Percentiles rank a stretch among this genome's conserved stretches.
These are phyloP conservation scores for Eucalyptus pumila DNA, from an alignment of 345 rosid genomes.

Conservation along the genomic window DNA sequence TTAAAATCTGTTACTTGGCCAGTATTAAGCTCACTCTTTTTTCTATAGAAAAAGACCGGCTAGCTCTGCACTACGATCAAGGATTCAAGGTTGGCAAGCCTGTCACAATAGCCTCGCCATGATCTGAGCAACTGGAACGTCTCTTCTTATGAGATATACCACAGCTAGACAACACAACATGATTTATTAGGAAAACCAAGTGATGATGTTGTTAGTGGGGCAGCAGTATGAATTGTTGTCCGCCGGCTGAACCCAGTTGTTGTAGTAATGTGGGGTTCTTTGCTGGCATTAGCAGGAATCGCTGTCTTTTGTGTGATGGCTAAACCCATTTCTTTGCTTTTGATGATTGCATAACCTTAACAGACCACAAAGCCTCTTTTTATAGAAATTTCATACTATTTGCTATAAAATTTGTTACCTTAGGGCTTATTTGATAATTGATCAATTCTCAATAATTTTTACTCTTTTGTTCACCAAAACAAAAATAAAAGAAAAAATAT, in stretches of 20 bases:
- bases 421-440: too few species aligned
- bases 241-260: neutral
- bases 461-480: accelerated
- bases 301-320: neutral
- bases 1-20: neutral
- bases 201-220: neutral
- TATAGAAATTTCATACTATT: neutral
- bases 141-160: neutral
- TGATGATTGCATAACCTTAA: neutral
- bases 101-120: accelerated
- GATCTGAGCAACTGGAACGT: accelerated
- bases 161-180: neutral
- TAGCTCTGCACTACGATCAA: accelerated
- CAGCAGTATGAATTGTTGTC: neutral
- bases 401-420: neutral
- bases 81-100: neutral
- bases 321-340: neutral
- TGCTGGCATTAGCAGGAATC: neutral
- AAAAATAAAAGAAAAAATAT: too few species aligned
- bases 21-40: neutral
- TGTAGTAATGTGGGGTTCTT: neutral
- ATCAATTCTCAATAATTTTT: accelerated
- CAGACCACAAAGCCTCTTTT: neutral
- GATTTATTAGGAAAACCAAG: neutral
- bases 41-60: accelerated